These are phyloP conservation scores for Pythium dissotocum DNA, from an alignment of 352 stramenopile species.

Conservation along the genomic window DNA sequence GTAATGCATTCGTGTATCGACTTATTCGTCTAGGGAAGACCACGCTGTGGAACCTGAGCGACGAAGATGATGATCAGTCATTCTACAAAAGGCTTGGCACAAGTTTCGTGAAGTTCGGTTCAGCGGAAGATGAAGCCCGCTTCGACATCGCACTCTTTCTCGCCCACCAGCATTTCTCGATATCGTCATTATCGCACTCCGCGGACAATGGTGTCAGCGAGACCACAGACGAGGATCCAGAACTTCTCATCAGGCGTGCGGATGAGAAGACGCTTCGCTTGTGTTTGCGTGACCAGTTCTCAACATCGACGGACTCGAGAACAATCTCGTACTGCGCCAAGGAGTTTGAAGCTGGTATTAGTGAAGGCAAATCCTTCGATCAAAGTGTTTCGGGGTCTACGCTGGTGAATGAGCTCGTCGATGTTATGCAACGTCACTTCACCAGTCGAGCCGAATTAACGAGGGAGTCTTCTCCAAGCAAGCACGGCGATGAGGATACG, in stretches of 20 bases:
- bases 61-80: slow-evolving; percentile 4
- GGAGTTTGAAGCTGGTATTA: slow-evolving; percentile 20
- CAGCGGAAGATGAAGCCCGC: neutral
- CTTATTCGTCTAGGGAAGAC: slow-evolving; percentile 27
- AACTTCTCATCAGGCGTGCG: neutral
- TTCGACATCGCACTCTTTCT: slow-evolving; percentile 20
- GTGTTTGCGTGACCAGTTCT: slow-evolving; percentile 7
- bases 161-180: slow-evolving; percentile 11
- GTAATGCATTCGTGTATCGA: slow-evolving; percentile 26
- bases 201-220: neutral
- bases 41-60: slow-evolving; percentile 18
- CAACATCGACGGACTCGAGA: neutral
- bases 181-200: neutral
- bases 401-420: slow-evolving; percentile 16
- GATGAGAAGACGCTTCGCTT: slow-evolving; percentile 1
- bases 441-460: neutral
- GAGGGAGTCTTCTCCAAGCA: neutral
- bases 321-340: slow-evolving; percentile 1
- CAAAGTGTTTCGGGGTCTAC: neutral
- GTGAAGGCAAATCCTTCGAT: neutral
- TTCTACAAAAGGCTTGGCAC: slow-evolving; percentile 15
- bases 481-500: neutral
- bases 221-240: neutral
- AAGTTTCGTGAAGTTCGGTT: slow-evolving; percentile 1
- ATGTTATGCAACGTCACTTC: neutral